Evolutionary conservation across 345 rosid species (phyloP), one percentile per base, ranked within the genome.

Genomic region (Populus deltoides): DNA sequence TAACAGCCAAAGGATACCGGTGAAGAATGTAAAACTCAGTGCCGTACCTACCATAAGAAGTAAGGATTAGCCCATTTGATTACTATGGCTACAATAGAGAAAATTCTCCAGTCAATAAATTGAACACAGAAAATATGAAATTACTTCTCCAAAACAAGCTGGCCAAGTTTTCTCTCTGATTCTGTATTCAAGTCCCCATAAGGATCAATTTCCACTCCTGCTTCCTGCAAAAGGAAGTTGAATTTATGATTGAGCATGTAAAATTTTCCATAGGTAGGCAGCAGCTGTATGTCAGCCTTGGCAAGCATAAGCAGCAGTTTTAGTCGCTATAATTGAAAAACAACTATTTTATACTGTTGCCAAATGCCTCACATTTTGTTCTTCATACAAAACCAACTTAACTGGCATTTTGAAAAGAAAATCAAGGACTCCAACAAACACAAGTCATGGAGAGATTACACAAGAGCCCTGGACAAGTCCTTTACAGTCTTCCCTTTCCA

Each of bases 101-200:
- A 9, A 9, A 39, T 47, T 70, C 7, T 18, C 29, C 29, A 70
- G 10, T 22, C 25, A 73, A 20, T 27, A 72, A 7, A 22, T 0
- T 38, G 63, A 31, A 33, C 3, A 41, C 1, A 66, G 36, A 36
- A 72, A 67, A 35, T 8, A 49, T 68, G 36, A 27, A 51, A 53
- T 78, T 90, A 93, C 97, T 95, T 95, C 79, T 93, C 89, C 72
- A 86, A 77, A 78, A 96, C 98, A 43, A 96, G 92, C 80, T 91
- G 90, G 74, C 98, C 99, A 76, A 96, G 83, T 84, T 91, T 92
- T 81, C 97, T 91, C 86, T 96, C 99, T 49, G 88, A 11, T 82
- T 93, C 97, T 5, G 99, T 96, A 73, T 89, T 96, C 68, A 96
- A 82, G 80, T 96, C 99, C 51, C 97, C 97, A 45, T 87, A 85